Percentiles rank a stretch among this genome's conserved stretches.
Conservation (phyloP, 1,139 yeast species). For the Pichia sp. region DNA sequence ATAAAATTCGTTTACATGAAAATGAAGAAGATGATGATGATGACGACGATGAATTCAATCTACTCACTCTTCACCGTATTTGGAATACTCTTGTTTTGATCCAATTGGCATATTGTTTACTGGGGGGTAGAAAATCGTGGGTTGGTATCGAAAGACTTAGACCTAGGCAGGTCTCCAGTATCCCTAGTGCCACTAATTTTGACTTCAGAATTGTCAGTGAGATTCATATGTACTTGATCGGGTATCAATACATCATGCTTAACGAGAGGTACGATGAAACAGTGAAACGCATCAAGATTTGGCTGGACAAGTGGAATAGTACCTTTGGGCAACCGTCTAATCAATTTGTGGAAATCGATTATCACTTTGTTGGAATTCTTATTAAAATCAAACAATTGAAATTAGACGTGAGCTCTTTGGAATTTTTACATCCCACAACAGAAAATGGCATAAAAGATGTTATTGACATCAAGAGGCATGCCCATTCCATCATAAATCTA, state of each 20-base stretch:
- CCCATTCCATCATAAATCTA: conserved; percentile 26
- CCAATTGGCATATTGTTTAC: conserved; percentile 64
- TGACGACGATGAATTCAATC: conserved; percentile 32
- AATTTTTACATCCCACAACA: neutral
- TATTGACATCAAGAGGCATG: conserved; percentile 7
- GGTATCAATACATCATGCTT: conserved; percentile 57
- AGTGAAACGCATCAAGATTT: conserved; percentile 37
- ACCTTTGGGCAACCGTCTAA: conserved; percentile 68
- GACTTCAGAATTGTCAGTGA: conserved; percentile 85
- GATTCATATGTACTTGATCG: conserved; percentile 57
- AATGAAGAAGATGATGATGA: conserved; percentile 28
- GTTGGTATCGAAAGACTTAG: conserved; percentile 21
- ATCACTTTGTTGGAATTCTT: conserved; percentile 59
- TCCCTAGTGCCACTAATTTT: conserved; percentile 68
- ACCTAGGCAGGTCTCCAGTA: conserved; percentile 39
- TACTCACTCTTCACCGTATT: conserved; percentile 26
- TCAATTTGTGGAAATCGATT: conserved; percentile 74
- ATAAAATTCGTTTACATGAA: conserved; percentile 1
- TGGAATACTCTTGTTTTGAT: conserved; percentile 74
- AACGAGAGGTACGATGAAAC: conserved; percentile 17
- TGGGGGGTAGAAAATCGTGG: conserved; percentile 64
- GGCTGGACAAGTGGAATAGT: conserved; percentile 74
- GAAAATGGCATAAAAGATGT: conserved; percentile 4
- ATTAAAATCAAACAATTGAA: conserved; percentile 35
- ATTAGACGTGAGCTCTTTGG: conserved; percentile 27